Conservation (phyloP, 805 yeast species). For the Teunomyces gatunensis region DNA sequence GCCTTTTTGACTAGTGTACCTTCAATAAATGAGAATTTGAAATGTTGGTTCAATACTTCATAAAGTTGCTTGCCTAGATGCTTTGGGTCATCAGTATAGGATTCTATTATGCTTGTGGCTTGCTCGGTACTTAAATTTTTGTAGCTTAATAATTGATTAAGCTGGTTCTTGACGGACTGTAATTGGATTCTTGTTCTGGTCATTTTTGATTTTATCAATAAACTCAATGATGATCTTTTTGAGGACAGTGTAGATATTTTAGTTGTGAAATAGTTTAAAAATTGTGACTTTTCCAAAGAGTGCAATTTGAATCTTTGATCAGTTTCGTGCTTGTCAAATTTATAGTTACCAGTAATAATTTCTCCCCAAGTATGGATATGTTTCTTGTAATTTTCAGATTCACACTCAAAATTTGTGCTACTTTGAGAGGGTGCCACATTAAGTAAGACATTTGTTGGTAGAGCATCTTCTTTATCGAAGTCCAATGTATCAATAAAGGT, state of each 20-base stretch:
- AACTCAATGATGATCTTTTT: slow-evolving; percentile 10
- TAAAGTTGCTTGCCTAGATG: not conserved
- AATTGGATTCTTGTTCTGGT: slow-evolving; percentile 3
- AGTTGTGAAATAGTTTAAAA: slow-evolving; percentile 9
- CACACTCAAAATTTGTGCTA: slow-evolving; percentile 22
- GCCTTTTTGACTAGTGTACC: not conserved
- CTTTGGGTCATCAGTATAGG: not conserved
- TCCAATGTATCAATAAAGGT: slow-evolving; percentile 31
- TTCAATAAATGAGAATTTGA: not conserved
- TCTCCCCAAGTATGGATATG: slow-evolving; percentile 54
- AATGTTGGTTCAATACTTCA: not conserved
- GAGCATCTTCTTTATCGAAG: slow-evolving; percentile 1
- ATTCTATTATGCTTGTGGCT: not conserved
- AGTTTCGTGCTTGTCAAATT: slow-evolving; percentile 32
- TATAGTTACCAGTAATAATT: slow-evolving; percentile 43
- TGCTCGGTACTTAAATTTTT: slow-evolving; percentile 1
- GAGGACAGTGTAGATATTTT: slow-evolving; percentile 14
- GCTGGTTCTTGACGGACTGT: not conserved
- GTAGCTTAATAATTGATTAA: not conserved
- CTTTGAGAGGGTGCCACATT: slow-evolving; percentile 23
- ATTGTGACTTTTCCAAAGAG: slow-evolving; percentile 22
- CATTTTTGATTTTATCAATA: slow-evolving; percentile 12
- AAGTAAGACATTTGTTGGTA: slow-evolving; percentile 22
- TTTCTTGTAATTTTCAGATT: slow-evolving; percentile 12
- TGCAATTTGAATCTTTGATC: slow-evolving; percentile 33